A percentile compares a stretch with the other conserved stretches of the same genome.
These are phyloP conservation scores for Monosporascus sp. DNA, from an alignment of 2,329 filamentous ascomycete genomes.

Conservation along the genomic window DNA sequence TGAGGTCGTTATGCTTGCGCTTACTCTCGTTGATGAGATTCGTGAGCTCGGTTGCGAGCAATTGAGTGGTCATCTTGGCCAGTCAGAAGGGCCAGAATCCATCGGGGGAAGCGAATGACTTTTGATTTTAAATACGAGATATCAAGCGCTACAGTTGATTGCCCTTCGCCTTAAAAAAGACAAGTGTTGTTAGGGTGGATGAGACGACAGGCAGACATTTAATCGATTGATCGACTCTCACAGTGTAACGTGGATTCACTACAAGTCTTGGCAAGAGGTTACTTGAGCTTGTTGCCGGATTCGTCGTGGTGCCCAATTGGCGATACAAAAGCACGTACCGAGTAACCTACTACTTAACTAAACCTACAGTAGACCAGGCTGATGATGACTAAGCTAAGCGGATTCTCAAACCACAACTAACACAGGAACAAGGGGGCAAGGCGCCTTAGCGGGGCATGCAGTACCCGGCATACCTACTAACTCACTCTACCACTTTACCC, in stretches of 20 bases:
- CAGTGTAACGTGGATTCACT: neutral
- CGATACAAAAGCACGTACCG: neutral
- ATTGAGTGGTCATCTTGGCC: slow-evolving; percentile 79
- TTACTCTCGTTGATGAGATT: slow-evolving; percentile 95
- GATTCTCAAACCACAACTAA: too few species aligned
- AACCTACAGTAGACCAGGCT: neutral
- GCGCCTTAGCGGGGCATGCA: neutral
- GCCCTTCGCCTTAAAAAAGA: neutral
- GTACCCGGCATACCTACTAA: neutral
- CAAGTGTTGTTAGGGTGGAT: neutral
- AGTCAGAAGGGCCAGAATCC: slow-evolving; percentile 14
- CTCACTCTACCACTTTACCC: too few species aligned
- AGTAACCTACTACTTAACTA: too few species aligned
- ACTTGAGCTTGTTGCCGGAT: slow-evolving; percentile 27
- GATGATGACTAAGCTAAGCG: slow-evolving; percentile 16
- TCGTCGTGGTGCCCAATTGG: slow-evolving; percentile 8
- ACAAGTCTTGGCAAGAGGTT: neutral
- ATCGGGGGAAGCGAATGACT: slow-evolving; percentile 9
- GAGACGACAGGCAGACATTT: neutral
- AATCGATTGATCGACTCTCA: neutral
- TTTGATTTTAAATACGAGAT: too few species aligned
- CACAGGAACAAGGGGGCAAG: too few species aligned
- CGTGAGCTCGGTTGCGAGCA: slow-evolving; percentile 80
- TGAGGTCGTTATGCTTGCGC: slow-evolving; percentile 84
- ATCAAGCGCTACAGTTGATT: neutral